These are phyloP conservation scores for Lepraria neglecta DNA, from an alignment of 495 filamentous ascomycete genomes.

Conservation along the genomic window DNA sequence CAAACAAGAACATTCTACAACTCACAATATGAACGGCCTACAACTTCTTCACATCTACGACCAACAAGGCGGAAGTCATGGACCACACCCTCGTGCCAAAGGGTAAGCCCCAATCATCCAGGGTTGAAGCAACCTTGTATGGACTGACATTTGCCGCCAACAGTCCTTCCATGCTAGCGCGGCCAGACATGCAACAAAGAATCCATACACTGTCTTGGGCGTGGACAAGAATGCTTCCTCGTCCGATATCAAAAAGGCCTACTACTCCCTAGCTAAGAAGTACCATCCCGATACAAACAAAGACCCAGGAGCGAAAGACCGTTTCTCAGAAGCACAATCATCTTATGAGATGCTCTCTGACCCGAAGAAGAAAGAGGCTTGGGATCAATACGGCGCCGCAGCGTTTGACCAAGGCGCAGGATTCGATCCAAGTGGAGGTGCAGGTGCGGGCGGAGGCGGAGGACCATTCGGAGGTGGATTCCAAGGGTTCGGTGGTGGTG, in stretches of 20 bases:
- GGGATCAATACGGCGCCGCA: slow-evolving; percentile 80
- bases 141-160: neutral
- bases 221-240: slow-evolving; percentile 72
- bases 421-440: slow-evolving; percentile 57
- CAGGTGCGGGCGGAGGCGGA: slow-evolving; percentile 50
- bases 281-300: slow-evolving; percentile 98
- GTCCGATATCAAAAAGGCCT: slow-evolving; percentile 93
- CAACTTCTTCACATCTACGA: slow-evolving; percentile 6
- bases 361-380: slow-evolving; percentile 82
- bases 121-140: neutral
- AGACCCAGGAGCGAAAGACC: slow-evolving; percentile 82
- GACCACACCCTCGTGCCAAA: neutral
- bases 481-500: slow-evolving; percentile 48
- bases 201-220: slow-evolving; percentile 85
- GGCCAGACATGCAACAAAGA: slow-evolving; percentile 53
- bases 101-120: slow-evolving; percentile 7
- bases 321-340: slow-evolving; percentile 82
- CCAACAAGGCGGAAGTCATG: slow-evolving; percentile 16
- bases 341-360: slow-evolving; percentile 92
- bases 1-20: slow-evolving; percentile 17
- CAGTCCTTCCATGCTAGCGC: slow-evolving; percentile 75
- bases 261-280: slow-evolving; percentile 97
- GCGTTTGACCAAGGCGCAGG: slow-evolving; percentile 71
- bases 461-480: slow-evolving; percentile 48
- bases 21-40: neutral